phyloP scores from a whole-genome alignment of 495 filamentous ascomycete genomes.

The Aspergillus steynii region DNA sequence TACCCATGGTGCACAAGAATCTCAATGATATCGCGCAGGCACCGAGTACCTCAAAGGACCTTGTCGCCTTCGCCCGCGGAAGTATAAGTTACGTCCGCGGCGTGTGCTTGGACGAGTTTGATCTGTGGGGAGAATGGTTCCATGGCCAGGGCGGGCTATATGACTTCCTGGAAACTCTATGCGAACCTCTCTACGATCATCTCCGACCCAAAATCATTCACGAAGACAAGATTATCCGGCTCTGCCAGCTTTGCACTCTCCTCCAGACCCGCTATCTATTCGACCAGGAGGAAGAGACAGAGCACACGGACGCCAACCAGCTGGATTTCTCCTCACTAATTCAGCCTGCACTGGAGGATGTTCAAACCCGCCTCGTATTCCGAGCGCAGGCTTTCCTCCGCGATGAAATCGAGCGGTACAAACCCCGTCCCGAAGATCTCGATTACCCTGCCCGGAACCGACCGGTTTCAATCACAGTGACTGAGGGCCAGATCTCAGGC shows the following conservation, averaged over 20 bases:
- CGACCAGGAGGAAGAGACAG: constrained; percentile 69
- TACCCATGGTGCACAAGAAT: constrained; percentile 61
- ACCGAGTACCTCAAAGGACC: constrained; percentile 65
- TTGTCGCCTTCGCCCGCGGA: constrained; percentile 67
- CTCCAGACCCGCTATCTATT: constrained; percentile 82
- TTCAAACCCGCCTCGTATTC: constrained; percentile 73
- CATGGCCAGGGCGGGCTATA: constrained; percentile 66
- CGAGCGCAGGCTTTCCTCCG: constrained; percentile 66
- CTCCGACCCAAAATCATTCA: constrained; percentile 69
- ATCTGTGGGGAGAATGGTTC: constrained; percentile 76
- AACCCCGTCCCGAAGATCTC: constrained; percentile 66
- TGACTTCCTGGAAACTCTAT: constrained; percentile 71
- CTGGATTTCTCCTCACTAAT: constrained; percentile 69
- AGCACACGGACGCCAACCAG: constrained; percentile 51
- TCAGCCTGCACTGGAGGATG: constrained; percentile 69
- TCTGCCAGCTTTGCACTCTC: constrained; percentile 79
- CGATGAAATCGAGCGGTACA: constrained; percentile 69
- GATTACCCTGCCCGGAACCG: constrained; percentile 61
- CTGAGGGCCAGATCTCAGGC: constrained; percentile 48
- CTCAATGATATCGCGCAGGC: constrained; percentile 64
- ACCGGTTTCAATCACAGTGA: constrained; percentile 48
- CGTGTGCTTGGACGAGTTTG: constrained; percentile 72
- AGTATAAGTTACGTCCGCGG: constrained; percentile 71
- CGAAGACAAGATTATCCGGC: constrained; percentile 68
- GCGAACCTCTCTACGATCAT: constrained; percentile 74